phyloP scores from a whole-genome alignment of 2,329 filamentous ascomycete genomes.

The Pyrenophora seminiperda region DNA sequence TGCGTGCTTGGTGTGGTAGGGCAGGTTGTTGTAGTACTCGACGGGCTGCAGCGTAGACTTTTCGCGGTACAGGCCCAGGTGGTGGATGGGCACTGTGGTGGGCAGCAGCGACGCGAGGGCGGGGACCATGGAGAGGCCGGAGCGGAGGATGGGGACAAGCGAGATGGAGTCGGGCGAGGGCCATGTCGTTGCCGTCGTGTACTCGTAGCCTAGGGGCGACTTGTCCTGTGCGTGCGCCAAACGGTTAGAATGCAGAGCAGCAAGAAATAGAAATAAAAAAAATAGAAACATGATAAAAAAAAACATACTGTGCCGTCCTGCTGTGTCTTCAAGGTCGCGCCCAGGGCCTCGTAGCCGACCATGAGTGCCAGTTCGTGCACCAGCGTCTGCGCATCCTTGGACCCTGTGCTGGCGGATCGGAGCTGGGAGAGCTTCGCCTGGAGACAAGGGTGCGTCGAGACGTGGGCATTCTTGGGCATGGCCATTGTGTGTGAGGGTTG shows the following conservation, averaged over 20 bases:
- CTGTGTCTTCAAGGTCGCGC: slow-evolving; percentile 61
- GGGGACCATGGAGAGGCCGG: slow-evolving; percentile 89
- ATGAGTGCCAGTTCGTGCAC: slow-evolving; percentile 87
- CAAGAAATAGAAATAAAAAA: too few relatives aligned
- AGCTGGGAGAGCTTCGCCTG: slow-evolving; percentile 88
- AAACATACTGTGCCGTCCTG: slow-evolving; percentile 67
- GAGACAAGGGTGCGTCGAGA: slow-evolving; percentile 86
- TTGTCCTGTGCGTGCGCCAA: slow-evolving; percentile 66
- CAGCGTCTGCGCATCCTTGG: slow-evolving; percentile 78
- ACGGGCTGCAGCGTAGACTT: slow-evolving; percentile 84
- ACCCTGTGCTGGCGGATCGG: slow-evolving; percentile 70
- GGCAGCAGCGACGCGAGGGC: slow-evolving; percentile 85
- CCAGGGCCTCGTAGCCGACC: slow-evolving; percentile 80
- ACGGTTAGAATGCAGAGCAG: too few relatives aligned
- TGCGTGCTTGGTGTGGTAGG: slow-evolving; percentile 65
- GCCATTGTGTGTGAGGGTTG: slow-evolving; percentile 29
- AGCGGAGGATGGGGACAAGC: slow-evolving; percentile 90
- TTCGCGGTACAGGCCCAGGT: slow-evolving; percentile 93
- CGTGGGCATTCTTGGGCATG: slow-evolving; percentile 65
- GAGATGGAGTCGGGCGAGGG: slow-evolving; percentile 72
- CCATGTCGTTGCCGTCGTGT: slow-evolving; percentile 67
- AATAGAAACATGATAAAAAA: too few relatives aligned
- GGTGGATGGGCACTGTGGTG: slow-evolving; percentile 78
- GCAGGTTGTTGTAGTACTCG: slow-evolving; percentile 98
- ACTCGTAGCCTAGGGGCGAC: slow-evolving; percentile 79